Evolutionary conservation across 2,329 filamentous ascomycete genomes (phyloP).

Genomic region (Colletotrichum sp.): DNA sequence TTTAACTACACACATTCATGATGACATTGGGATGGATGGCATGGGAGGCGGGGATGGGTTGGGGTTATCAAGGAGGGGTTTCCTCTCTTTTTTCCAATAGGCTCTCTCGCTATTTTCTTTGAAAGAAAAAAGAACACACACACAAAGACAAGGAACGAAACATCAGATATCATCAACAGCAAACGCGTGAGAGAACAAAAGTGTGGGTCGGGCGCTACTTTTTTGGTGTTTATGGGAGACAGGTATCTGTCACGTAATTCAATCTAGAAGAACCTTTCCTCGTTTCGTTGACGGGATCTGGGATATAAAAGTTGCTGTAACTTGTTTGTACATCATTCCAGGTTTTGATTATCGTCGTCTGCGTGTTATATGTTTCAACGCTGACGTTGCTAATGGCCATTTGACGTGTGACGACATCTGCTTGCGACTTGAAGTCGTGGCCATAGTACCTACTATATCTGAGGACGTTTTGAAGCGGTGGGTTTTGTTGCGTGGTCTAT

Average conservation of each 20-base stretch:
- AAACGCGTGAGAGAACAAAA: background rate
- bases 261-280: background rate
- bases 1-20: background rate
- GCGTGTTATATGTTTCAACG: background rate
- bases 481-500: background rate
- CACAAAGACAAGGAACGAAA: background rate
- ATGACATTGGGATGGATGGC: constrained; percentile 2
- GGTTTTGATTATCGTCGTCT: background rate
- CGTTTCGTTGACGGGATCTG: background rate
- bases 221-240: background rate
- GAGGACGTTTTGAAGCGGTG: background rate
- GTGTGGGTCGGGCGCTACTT: background rate
- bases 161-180: background rate
- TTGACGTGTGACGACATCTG: background rate
- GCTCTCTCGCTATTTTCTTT: background rate
- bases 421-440: background rate
- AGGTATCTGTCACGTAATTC: background rate
- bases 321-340: background rate
- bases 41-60: background rate
- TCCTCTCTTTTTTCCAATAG: background rate
- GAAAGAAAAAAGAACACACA: background rate
- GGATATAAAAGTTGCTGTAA: background rate
- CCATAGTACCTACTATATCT: background rate
- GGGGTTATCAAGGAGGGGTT: background rate
- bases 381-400: background rate